Percentiles rank a stretch among this genome's conserved stretches.
Conservation (phyloP, 257 asterid species). For the Solanum chmielewskii region DNA sequence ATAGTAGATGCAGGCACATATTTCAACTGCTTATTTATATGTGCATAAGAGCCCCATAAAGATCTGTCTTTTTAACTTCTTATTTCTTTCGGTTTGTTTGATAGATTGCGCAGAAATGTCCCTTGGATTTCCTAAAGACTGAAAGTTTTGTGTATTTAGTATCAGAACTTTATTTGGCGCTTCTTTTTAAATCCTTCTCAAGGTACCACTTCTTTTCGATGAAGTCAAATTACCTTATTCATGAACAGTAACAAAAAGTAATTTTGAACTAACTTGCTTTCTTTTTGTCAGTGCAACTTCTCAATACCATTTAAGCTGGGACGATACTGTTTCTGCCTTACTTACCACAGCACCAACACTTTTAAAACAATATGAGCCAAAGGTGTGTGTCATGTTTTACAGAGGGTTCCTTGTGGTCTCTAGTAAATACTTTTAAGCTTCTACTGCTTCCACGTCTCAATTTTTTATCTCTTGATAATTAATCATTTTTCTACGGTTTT, state of each 20-base stretch:
- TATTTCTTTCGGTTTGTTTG: slow-evolving; percentile 19
- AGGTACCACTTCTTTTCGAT: slow-evolving; percentile 33
- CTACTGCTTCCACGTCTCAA: neutral
- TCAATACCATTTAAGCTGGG: slow-evolving; percentile 42
- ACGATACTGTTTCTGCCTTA: slow-evolving; percentile 22
- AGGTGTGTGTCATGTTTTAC: slow-evolving; percentile 30
- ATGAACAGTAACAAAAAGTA: neutral
- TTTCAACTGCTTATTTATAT: neutral
- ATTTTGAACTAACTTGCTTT: slow-evolving; percentile 9
- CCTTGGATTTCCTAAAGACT: slow-evolving; percentile 52
- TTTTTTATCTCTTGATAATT: neutral
- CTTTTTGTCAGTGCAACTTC: slow-evolving; percentile 34
- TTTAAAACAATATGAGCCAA: slow-evolving; percentile 40
- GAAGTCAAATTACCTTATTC: neutral
- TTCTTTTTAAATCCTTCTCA: slow-evolving; percentile 43
- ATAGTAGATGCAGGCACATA: neutral
- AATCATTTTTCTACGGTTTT: neutral
- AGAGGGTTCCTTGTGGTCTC: neutral
- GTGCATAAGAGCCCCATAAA: neutral
- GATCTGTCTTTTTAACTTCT: neutral
- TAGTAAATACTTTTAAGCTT: neutral
- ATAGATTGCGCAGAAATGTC: slow-evolving; percentile 83
- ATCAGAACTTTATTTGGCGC: slow-evolving; percentile 67
- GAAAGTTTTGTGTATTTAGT: slow-evolving; percentile 54
- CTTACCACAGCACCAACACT: slow-evolving; percentile 45